Evolutionary conservation across 2,329 filamentous ascomycete genomes (phyloP).

Genomic region (Colletotrichum tamarilloi): DNA sequence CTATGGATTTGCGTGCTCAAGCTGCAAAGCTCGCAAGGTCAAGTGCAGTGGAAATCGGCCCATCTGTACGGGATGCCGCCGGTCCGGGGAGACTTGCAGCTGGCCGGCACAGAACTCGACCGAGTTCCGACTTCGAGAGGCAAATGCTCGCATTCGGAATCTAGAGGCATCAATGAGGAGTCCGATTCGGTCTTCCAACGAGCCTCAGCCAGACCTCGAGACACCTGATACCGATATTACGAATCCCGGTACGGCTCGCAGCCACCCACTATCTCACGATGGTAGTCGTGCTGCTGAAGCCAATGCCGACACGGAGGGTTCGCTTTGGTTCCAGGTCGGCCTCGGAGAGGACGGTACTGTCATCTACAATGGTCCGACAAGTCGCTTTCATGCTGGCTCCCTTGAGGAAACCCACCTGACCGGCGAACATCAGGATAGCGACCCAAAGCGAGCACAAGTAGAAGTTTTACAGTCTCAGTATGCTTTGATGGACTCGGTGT

Average conservation of each 20-base stretch:
- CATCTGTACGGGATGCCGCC: slow-evolving; percentile 24
- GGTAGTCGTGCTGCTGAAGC: not conserved
- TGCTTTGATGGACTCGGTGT: slow-evolving; percentile 34
- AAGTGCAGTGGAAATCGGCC: slow-evolving; percentile 32
- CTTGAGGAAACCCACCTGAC: slow-evolving; percentile 7
- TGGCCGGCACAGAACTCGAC: slow-evolving; percentile 10
- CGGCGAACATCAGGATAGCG: not conserved
- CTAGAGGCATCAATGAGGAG: slow-evolving; percentile 13
- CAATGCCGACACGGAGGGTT: slow-evolving; percentile 1
- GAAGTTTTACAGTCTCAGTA: slow-evolving; percentile 27
- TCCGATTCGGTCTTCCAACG: not conserved
- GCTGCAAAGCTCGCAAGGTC: slow-evolving; percentile 33
- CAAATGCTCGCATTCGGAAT: slow-evolving; percentile 22
- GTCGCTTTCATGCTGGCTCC: slow-evolving; percentile 37
- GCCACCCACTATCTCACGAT: not conserved
- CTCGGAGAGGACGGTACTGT: slow-evolving; percentile 38
- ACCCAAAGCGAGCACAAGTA: not conserved
- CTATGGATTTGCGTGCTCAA: slow-evolving; percentile 30
- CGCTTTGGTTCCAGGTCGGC: slow-evolving; percentile 38
- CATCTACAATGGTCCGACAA: slow-evolving; percentile 40
- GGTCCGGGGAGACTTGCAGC: slow-evolving; percentile 21
- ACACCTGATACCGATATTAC: not conserved
- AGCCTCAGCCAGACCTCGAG: too few relatives aligned
- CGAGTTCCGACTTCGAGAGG: slow-evolving; percentile 20
- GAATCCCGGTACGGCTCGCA: not conserved